These are phyloP conservation scores for Didymella arachidicola DNA, from an alignment of 2,329 filamentous ascomycete species.

Conservation along the genomic window DNA sequence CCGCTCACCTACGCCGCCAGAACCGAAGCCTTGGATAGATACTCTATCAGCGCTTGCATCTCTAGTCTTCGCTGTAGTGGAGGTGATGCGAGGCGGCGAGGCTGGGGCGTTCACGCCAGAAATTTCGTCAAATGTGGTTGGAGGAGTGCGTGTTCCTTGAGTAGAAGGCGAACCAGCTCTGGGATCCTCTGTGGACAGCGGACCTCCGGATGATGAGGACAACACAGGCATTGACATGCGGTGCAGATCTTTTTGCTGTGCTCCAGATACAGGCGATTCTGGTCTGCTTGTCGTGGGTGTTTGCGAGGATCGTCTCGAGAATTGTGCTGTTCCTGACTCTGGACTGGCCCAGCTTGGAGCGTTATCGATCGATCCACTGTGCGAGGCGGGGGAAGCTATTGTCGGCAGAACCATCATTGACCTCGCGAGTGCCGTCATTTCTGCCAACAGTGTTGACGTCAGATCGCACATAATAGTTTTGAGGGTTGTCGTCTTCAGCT, in stretches of 20 bases:
- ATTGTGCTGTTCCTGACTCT: constrained; percentile 33
- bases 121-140: constrained; percentile 60
- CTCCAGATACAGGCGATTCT: constrained; percentile 44
- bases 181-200: constrained; percentile 37
- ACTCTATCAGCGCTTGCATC: constrained; percentile 67
- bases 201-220: constrained; percentile 50
- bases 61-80: constrained; percentile 53
- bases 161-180: constrained; percentile 37
- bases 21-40: constrained; percentile 70
- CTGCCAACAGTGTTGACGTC: constrained; percentile 55
- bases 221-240: constrained; percentile 83
- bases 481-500: constrained; percentile 75
- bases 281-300: constrained; percentile 36
- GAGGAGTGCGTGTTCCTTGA: constrained; percentile 45
- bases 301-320: constrained; percentile 45
- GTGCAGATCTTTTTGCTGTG: constrained; percentile 65
- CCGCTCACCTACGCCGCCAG: constrained; percentile 72
- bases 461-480: constrained; percentile 57
- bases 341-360: constrained; percentile 43
- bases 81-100: constrained; percentile 53
- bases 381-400: constrained; percentile 63
- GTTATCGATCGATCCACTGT: constrained; percentile 35
- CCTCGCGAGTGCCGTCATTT: constrained; percentile 58
- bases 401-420: constrained; percentile 64
- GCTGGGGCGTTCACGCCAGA: constrained; percentile 47